Conservation (phyloP, 306 rosid genomes). For the Acmispon strigosus region DNA sequence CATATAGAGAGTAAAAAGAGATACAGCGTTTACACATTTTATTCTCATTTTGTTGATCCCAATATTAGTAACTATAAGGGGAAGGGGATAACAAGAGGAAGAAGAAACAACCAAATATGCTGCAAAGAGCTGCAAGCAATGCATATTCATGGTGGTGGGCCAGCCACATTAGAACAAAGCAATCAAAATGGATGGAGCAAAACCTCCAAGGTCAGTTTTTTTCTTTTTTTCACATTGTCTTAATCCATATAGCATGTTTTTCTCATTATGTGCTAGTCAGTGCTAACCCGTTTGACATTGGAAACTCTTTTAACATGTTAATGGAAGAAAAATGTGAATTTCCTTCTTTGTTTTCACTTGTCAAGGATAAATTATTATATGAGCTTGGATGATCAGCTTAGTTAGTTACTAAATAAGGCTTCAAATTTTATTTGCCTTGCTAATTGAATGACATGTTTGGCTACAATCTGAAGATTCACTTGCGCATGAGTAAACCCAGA, state of each 20-base stretch:
- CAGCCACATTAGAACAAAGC: conserved; percentile 96
- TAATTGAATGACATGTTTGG: no score
- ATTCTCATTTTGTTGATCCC: conserved; percentile 11
- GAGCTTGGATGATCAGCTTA: not conserved
- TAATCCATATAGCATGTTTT: no score
- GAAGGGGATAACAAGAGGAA: not conserved
- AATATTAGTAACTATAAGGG: conserved; percentile 9
- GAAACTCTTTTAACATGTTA: not conserved
- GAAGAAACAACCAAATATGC: conserved; percentile 35
- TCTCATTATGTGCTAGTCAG: no score
- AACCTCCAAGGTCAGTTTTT: conserved; percentile 65
- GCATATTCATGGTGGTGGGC: conserved; percentile 99
- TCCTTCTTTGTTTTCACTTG: conserved; percentile 1
- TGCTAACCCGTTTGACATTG: no score
- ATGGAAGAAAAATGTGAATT: not conserved
- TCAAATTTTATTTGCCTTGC: no score
- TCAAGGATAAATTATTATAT: not conserved
- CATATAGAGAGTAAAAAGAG: not conserved
- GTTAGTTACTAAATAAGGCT: no score
- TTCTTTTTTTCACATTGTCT: not conserved
- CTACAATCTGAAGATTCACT: no score
- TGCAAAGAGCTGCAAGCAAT: conserved; percentile 99
- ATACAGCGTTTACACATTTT: conserved; percentile 27
- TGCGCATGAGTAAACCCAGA: no score
- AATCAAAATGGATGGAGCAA: conserved; percentile 97